phyloP scores from a whole-genome alignment of 148 eudicot species.

The Persicaria maculosa region DNA sequence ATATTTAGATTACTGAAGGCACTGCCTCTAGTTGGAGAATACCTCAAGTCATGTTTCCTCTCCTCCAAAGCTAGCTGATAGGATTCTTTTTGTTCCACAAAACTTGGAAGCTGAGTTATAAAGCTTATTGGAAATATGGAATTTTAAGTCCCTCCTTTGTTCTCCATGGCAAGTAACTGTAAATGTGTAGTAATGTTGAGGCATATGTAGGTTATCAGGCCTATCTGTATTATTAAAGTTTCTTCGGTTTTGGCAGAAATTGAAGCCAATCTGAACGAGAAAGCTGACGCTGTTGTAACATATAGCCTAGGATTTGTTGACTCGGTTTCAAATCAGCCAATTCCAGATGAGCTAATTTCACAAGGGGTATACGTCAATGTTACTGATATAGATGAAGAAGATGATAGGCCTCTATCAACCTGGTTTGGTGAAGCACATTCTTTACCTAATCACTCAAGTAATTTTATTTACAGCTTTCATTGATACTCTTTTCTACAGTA shows the following conservation, averaged over 20 bases:
- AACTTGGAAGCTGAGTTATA: neutral
- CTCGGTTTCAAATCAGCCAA: no score
- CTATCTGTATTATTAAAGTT: neutral
- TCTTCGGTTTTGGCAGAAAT: slow-evolving; percentile 22
- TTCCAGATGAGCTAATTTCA: slow-evolving; percentile 11
- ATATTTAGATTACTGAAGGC: neutral
- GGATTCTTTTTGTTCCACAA: neutral
- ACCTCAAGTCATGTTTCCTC: neutral
- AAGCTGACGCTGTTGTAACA: slow-evolving; percentile 18
- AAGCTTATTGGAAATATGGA: neutral
- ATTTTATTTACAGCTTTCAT: slow-evolving; percentile 2
- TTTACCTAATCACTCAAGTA: slow-evolving; percentile 41
- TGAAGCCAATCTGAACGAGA: slow-evolving; percentile 21
- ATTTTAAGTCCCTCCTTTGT: no score
- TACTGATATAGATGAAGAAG: slow-evolving; percentile 16
- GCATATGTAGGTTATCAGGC: neutral
- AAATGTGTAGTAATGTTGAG: slow-evolving; percentile 2
- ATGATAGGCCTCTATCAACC: slow-evolving; percentile 50
- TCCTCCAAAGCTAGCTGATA: neutral
- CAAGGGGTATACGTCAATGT: slow-evolving; percentile 21
- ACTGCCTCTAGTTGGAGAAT: neutral
- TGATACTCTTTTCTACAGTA: neutral
- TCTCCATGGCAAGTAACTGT: neutral
- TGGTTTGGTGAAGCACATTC: slow-evolving; percentile 51
- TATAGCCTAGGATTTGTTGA: slow-evolving; percentile 8